phyloP scores from a whole-genome alignment of 2,329 filamentous ascomycete genomes.

The Trichoderma endophyticum region DNA sequence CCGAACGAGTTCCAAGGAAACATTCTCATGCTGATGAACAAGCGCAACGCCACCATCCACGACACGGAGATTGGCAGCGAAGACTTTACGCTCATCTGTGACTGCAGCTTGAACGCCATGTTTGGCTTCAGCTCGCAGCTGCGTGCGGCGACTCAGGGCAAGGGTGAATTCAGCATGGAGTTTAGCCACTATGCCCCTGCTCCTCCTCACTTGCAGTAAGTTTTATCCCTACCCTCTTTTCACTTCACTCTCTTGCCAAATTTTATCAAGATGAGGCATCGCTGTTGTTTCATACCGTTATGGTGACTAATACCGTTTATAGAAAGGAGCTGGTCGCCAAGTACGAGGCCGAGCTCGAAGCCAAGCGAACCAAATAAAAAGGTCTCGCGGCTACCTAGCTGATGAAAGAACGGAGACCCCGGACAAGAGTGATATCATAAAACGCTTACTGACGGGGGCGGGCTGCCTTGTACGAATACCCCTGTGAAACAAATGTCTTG shows the following conservation, averaged over 20 bases:
- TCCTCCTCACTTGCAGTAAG: slow-evolving; percentile 88
- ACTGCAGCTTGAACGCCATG: slow-evolving; percentile 95
- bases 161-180: slow-evolving; percentile 98
- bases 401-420: not conserved
- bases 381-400: slow-evolving; percentile 14
- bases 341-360: slow-evolving; percentile 57
- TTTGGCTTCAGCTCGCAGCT: slow-evolving; percentile 94
- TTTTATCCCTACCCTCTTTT: slow-evolving; percentile 35
- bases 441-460: not conserved
- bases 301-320: slow-evolving; percentile 16
- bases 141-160: slow-evolving; percentile 91
- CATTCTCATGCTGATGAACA: slow-evolving; percentile 92
- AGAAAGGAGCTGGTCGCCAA: slow-evolving; percentile 59
- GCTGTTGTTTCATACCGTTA: not conserved
- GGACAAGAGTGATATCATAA: not conserved
- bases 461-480: slow-evolving; percentile 11
- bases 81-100: slow-evolving; percentile 88
- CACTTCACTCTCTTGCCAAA: not conserved
- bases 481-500: slow-evolving; percentile 5
- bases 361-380: slow-evolving; percentile 51
- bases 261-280: not conserved
- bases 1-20: slow-evolving; percentile 97
- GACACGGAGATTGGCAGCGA: slow-evolving; percentile 93
- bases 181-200: slow-evolving; percentile 93
- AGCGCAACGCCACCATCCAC: slow-evolving; percentile 90